Conservation (phyloP, 164 flowering plant species). For the Platanus orientalis region DNA sequence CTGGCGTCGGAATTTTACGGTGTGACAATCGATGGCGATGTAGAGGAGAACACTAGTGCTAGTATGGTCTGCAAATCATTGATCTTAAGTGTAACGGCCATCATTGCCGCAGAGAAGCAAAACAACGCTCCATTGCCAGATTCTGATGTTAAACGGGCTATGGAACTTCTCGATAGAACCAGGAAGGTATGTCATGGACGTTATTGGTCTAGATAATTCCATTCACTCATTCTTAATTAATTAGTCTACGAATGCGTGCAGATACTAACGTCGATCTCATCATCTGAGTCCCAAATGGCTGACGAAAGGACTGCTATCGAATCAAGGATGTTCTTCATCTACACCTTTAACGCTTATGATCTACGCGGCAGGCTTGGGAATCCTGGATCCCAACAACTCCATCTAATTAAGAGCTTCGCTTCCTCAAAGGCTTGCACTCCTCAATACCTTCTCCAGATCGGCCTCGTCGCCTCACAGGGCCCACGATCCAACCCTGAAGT, state of each 20-base stretch:
- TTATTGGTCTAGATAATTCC: too few species aligned
- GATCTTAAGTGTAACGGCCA: slow-evolving; percentile 58
- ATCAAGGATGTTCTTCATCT: slow-evolving; percentile 45
- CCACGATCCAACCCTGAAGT: slow-evolving; percentile 20
- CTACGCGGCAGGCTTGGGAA: slow-evolving; percentile 55
- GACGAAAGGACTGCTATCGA: slow-evolving; percentile 36
- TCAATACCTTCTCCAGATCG: slow-evolving; percentile 27
- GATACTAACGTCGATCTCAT: slow-evolving; percentile 42
- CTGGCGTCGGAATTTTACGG: slow-evolving; percentile 71
- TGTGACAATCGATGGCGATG: slow-evolving; percentile 30
- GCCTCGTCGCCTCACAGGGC: slow-evolving; percentile 23
- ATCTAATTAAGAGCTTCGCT: slow-evolving; percentile 34
- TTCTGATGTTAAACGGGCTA: slow-evolving; percentile 51
- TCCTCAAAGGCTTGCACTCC: slow-evolving; percentile 25
- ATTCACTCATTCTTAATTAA: neutral
- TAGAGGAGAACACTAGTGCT: slow-evolving; percentile 36
- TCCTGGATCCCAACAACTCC: slow-evolving; percentile 41
- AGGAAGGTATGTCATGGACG: slow-evolving; percentile 79
- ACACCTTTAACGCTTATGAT: slow-evolving; percentile 62
- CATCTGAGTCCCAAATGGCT: slow-evolving; percentile 21
- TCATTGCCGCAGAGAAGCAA: slow-evolving; percentile 61
- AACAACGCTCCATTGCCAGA: slow-evolving; percentile 37
- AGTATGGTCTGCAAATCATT: slow-evolving; percentile 63
- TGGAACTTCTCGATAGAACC: slow-evolving; percentile 68
- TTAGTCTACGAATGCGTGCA: slow-evolving; percentile 21